phyloP scores from a whole-genome alignment of 176 grass and related monocot genomes.

The Oryza brachyantha region DNA sequence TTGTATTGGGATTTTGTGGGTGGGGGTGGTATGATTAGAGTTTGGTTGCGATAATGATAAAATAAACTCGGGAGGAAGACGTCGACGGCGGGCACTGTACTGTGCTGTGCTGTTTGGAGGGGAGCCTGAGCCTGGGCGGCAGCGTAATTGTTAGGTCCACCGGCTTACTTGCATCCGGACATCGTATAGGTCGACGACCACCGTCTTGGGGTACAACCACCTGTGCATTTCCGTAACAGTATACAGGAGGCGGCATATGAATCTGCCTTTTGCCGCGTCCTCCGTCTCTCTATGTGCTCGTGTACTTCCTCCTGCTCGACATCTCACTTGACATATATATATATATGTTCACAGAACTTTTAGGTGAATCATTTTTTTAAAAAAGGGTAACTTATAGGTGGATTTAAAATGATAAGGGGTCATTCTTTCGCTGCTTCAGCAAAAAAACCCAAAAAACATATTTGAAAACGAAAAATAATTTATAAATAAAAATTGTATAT shows the following conservation, averaged over 20 bases:
- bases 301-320: no score
- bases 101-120: constrained; percentile 48
- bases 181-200: neutral
- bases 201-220: neutral
- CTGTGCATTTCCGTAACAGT: neutral
- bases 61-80: constrained; percentile 7
- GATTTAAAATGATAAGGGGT: no score
- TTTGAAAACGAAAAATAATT: no score
- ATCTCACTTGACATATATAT: no score
- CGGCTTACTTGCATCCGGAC: constrained; percentile 27
- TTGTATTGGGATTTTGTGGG: constrained; percentile 44
- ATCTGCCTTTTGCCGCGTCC: neutral
- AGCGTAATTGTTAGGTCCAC: constrained; percentile 37
- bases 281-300: no score
- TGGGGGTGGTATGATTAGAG: constrained; percentile 45
- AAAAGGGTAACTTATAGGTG: no score
- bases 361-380: no score
- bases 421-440: no score
- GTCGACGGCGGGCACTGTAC: constrained; percentile 45
- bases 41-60: constrained; percentile 56
- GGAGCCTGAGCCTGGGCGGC: neutral
- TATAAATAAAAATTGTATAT: no score
- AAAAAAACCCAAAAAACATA: no score
- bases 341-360: no score
- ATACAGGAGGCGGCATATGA: neutral